phyloP scores from a whole-genome alignment of 805 yeast genomes.

The Zygoascus biomembranicola region DNA sequence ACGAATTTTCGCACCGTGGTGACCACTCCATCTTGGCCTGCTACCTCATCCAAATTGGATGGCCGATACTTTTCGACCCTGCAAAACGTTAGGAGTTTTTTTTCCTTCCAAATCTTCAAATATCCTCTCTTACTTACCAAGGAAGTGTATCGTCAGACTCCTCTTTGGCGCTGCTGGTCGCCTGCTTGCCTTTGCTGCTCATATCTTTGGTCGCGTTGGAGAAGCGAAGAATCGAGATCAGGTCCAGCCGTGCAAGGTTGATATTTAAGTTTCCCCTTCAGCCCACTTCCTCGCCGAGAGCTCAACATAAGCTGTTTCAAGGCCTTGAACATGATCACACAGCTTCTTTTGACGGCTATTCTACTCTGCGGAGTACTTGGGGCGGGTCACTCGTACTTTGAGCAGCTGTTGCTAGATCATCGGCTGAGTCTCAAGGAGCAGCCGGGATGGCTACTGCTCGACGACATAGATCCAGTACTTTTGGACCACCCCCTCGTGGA shows the following conservation, averaged over 20 bases:
- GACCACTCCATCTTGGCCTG: slow-evolving; percentile 85
- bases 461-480: background rate
- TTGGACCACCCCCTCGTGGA: background rate
- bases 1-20: slow-evolving; percentile 80
- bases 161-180: background rate
- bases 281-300: no score
- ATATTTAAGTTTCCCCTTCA: no score
- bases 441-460: background rate
- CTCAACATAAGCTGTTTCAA: no score
- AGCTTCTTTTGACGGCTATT: background rate
- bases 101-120: slow-evolving; percentile 2
- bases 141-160: slow-evolving; percentile 8
- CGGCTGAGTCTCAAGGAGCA: background rate
- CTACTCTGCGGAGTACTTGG: background rate
- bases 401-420: background rate
- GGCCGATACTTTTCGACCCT: slow-evolving; percentile 97
- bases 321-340: no score
- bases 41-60: slow-evolving; percentile 67
- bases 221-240: no score
- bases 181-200: background rate
- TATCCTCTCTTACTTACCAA: slow-evolving; percentile 8
- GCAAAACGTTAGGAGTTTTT: slow-evolving; percentile 5
- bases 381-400: background rate
- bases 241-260: no score
- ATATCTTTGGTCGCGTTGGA: background rate